Conservation (phyloP, 2,329 filamentous ascomycete species). For the Peltaster fructicola region DNA sequence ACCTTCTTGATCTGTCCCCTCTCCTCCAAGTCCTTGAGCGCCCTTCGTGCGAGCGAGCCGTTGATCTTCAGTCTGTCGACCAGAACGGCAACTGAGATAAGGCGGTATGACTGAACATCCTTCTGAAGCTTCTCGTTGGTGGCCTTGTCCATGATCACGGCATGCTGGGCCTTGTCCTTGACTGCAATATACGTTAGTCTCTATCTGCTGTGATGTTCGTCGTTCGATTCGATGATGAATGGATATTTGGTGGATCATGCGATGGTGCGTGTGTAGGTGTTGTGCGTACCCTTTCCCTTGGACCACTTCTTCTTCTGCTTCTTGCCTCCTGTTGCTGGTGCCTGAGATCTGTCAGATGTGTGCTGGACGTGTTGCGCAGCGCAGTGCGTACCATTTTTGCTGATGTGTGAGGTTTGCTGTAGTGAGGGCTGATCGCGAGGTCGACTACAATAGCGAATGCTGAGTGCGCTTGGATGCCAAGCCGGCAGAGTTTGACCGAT, state of each 20-base stretch:
- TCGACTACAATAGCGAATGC: too few relatives aligned
- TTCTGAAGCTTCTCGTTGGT: slow-evolving; percentile 98
- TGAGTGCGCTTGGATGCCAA: too few relatives aligned
- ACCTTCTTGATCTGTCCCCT: slow-evolving; percentile 98
- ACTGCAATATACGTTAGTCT: slow-evolving; percentile 37
- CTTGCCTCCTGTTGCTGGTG: slow-evolving; percentile 47
- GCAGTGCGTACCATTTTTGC: too few relatives aligned
- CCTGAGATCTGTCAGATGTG: too few relatives aligned
- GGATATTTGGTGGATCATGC: slow-evolving; percentile 4
- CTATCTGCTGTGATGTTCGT: slow-evolving; percentile 2
- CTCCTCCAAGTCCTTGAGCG: slow-evolving; percentile 85
- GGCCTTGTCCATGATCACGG: slow-evolving; percentile 95
- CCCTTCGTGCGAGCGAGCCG: slow-evolving; percentile 82
- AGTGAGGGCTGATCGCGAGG: too few relatives aligned
- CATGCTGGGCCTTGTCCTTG: slow-evolving; percentile 99
- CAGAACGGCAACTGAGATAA: slow-evolving; percentile 94
- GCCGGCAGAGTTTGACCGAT: too few relatives aligned
- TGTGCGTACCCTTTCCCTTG: slow-evolving; percentile 29
- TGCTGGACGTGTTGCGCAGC: too few relatives aligned
- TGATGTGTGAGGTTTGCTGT: too few relatives aligned
- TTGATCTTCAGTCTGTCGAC: slow-evolving; percentile 99
- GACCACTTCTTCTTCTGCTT: slow-evolving; percentile 75
- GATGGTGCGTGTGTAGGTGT: slow-evolving; percentile 4
- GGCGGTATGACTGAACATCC: slow-evolving; percentile 99
- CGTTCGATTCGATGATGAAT: slow-evolving; percentile 4